A percentile compares a stretch with the other conserved stretches of the same genome.
These are phyloP conservation scores for Diaporthe sp. DNA, from an alignment of 2,329 filamentous ascomycete species.

Conservation along the genomic window DNA sequence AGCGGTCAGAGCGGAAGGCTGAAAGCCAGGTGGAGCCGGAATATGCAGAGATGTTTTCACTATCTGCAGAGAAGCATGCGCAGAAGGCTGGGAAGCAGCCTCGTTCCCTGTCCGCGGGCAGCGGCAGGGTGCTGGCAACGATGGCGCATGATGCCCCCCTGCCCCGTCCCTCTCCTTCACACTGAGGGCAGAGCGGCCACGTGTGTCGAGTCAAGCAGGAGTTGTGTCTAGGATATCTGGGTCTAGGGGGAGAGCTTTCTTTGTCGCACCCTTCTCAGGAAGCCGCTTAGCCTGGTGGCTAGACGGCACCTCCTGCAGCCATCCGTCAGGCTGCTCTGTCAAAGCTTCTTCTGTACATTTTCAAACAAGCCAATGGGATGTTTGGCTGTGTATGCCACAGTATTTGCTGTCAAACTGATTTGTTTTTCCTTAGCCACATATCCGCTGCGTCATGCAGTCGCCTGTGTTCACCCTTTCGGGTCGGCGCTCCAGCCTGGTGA, in stretches of 20 bases:
- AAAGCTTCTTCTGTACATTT: constrained; percentile 48
- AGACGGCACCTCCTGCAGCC: constrained; percentile 60
- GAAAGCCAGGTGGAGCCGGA: constrained; percentile 29
- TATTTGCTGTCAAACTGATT: constrained; percentile 58
- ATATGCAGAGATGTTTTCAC: constrained; percentile 28
- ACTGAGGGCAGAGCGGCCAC: constrained; percentile 52
- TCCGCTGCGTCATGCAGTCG: constrained; percentile 52
- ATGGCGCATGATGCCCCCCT: constrained; percentile 18
- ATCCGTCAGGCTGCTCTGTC: constrained; percentile 55
- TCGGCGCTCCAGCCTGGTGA: constrained; percentile 47
- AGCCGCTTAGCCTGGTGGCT: constrained; percentile 48
- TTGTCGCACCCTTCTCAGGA: constrained; percentile 56
- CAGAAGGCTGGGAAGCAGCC: constrained; percentile 30
- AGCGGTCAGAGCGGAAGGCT: constrained; percentile 38
- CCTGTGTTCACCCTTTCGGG: constrained; percentile 52
- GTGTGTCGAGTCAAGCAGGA: constrained; percentile 66
- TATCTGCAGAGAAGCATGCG: constrained; percentile 36
- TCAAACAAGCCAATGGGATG: constrained; percentile 54
- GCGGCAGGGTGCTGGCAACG: constrained; percentile 18
- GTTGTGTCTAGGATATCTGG: constrained; percentile 47
- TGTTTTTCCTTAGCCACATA: constrained; percentile 46
- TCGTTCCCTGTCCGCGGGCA: constrained; percentile 21
- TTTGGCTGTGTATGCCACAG: constrained; percentile 49
- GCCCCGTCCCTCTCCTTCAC: constrained; percentile 30
- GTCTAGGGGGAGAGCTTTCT: constrained; percentile 50